Conservation (phyloP, 306 rosid genomes). For the Prunus fruticosa region DNA sequence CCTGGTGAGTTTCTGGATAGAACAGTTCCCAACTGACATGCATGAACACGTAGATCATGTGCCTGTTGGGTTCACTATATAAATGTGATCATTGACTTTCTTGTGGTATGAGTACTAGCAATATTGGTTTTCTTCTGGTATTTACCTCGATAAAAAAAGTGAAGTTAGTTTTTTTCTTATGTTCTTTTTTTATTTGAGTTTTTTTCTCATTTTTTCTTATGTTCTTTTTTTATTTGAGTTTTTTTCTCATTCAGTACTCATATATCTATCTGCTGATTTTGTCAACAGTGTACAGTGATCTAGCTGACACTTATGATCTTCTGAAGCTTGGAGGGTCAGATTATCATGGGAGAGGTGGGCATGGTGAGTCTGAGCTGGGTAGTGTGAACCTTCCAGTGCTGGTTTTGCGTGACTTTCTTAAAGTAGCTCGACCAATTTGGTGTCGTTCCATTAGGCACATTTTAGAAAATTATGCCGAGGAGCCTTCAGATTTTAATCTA, state of each 20-base stretch:
- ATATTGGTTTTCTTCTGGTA: not conserved
- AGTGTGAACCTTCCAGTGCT: conserved; percentile 87
- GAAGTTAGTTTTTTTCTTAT: not conserved
- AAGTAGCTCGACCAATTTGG: conserved; percentile 84
- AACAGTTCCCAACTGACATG: not conserved
- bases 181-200: not conserved
- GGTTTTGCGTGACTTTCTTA: conserved; percentile 68
- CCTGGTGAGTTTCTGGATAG: not conserved
- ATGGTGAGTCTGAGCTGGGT: conserved; percentile 77
- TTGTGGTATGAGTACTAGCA: not conserved
- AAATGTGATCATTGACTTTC: not conserved
- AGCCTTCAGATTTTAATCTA: conserved; percentile 79
- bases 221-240: not conserved
- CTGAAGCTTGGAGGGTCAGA: conserved; percentile 96
- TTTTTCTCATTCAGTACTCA: not conserved
- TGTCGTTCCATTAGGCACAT: conserved; percentile 62
- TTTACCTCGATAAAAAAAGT: not conserved
- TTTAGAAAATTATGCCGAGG: conserved; percentile 59
- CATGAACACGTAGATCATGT: not conserved
- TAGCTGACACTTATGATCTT: conserved; percentile 73
- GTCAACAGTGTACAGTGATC: conserved; percentile 71
- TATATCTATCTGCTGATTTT: conserved; percentile 13
- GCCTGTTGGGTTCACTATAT: not conserved
- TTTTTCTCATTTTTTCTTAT: not conserved
- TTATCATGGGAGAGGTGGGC: conserved; percentile 86